Conservation (phyloP, 345 rosid genomes). For the Leavenworthia alabamica region DNA sequence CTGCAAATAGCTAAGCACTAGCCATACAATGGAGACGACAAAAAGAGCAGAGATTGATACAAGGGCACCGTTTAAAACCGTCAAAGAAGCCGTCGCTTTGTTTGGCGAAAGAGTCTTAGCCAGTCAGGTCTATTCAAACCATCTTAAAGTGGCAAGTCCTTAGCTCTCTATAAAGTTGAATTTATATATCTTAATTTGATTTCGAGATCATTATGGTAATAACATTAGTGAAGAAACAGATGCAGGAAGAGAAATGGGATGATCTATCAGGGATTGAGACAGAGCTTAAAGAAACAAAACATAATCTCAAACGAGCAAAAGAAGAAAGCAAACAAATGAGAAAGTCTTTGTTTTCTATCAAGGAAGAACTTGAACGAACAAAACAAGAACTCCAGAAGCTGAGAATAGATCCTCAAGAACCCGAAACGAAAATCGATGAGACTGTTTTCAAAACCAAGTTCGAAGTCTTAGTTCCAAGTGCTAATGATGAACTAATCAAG, state of each 20-base stretch:
- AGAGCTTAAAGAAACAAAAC: conserved; percentile 75
- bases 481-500: background rate
- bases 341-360: conserved; percentile 44
- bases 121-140: conserved; percentile 49
- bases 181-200: background rate
- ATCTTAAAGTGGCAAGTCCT: conserved; percentile 44
- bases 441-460: conserved; percentile 29
- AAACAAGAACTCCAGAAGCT: conserved; percentile 55
- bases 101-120: conserved; percentile 74
- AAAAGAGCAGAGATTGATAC: conserved; percentile 75
- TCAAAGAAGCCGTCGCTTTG: conserved; percentile 73
- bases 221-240: conserved; percentile 28
- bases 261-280: conserved; percentile 11
- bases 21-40: conserved; percentile 17
- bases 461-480: conserved; percentile 31
- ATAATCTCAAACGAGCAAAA: conserved; percentile 53
- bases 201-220: background rate
- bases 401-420: conserved; percentile 28
- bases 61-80: conserved; percentile 62
- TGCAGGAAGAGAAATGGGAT: conserved; percentile 27
- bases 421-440: conserved; percentile 14
- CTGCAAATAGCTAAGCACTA: conserved; percentile 1
- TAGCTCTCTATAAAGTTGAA: background rate
- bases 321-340: conserved; percentile 63
- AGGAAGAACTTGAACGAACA: conserved; percentile 72